A percentile compares a stretch with the other conserved stretches of the same genome.
Evolutionary conservation across 2,329 filamentous ascomycete species (phyloP).

Genomic region (Neopestalotiopsis sp.): DNA sequence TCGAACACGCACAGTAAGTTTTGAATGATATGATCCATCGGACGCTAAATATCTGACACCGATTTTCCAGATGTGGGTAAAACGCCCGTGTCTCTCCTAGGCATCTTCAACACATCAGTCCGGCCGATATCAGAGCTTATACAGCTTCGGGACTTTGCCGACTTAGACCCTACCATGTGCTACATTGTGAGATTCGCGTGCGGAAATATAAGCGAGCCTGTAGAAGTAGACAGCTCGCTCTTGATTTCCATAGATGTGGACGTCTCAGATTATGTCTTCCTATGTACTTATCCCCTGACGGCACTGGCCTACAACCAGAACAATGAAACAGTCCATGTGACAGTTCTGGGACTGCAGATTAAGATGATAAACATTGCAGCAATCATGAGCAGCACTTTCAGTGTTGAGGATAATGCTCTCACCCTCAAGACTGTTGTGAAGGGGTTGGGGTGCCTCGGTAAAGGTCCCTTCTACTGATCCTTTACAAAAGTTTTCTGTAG

Average conservation of each 20-base stretch:
- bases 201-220: background rate
- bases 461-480: background rate
- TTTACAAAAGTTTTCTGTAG: background rate
- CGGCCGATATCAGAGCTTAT: background rate
- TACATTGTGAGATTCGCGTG: background rate
- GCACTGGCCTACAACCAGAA: background rate
- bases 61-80: background rate
- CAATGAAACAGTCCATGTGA: background rate
- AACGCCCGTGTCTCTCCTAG: background rate
- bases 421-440: background rate
- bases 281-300: background rate
- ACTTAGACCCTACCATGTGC: background rate
- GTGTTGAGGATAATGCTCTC: background rate
- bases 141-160: background rate
- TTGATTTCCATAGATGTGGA: background rate
- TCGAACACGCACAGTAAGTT: background rate
- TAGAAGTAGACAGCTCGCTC: background rate
- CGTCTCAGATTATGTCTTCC: background rate
- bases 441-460: background rate
- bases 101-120: slow-evolving; percentile 1
- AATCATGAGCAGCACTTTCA: background rate
- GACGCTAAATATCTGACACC: background rate
- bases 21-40: background rate
- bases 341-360: background rate
- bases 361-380: background rate